A percentile compares a stretch with the other conserved stretches of the same genome.
Conservation (phyloP, 2,329 filamentous ascomycete species). For the Pyrenophora teres region DNA sequence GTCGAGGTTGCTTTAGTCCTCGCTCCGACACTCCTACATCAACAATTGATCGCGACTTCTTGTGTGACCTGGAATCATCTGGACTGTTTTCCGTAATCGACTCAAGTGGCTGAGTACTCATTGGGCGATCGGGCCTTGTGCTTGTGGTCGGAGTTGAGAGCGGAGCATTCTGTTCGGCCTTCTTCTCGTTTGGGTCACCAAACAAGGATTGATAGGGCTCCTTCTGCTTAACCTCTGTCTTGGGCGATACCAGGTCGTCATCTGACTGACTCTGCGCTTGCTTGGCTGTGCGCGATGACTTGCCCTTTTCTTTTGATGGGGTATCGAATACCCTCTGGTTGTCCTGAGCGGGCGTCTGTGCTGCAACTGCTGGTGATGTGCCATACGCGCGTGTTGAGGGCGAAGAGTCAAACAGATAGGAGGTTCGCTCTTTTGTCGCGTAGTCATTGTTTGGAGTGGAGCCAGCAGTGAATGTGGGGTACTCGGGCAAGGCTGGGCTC, state of each 20-base stretch:
- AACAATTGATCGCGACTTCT: constrained; percentile 50
- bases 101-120: constrained; percentile 49
- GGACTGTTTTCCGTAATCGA: constrained; percentile 59
- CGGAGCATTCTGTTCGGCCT: constrained; percentile 15
- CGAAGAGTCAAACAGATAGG: constrained; percentile 45
- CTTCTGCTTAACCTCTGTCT: constrained; percentile 15
- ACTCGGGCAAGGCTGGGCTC: constrained; percentile 39
- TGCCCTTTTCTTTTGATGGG: constrained; percentile 16
- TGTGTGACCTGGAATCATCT: constrained; percentile 48
- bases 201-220: constrained; percentile 42
- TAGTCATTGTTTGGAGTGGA: constrained; percentile 38
- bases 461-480: constrained; percentile 14
- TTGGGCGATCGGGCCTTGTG: constrained; percentile 32
- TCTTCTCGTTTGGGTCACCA: constrained; percentile 40
- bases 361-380: constrained; percentile 30
- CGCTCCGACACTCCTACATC: constrained; percentile 52
- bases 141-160: constrained; percentile 33
- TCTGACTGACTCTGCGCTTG: constrained; percentile 7
- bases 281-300: constrained; percentile 11
- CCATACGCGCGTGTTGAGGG: constrained; percentile 42
- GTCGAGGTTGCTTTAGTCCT: constrained; percentile 49
- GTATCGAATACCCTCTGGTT: constrained; percentile 13
- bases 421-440: constrained; percentile 44
- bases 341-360: constrained; percentile 28
- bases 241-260: constrained; percentile 18